phyloP scores from a whole-genome alignment of 805 yeast species.

The Kurtzmaniella fragi region DNA sequence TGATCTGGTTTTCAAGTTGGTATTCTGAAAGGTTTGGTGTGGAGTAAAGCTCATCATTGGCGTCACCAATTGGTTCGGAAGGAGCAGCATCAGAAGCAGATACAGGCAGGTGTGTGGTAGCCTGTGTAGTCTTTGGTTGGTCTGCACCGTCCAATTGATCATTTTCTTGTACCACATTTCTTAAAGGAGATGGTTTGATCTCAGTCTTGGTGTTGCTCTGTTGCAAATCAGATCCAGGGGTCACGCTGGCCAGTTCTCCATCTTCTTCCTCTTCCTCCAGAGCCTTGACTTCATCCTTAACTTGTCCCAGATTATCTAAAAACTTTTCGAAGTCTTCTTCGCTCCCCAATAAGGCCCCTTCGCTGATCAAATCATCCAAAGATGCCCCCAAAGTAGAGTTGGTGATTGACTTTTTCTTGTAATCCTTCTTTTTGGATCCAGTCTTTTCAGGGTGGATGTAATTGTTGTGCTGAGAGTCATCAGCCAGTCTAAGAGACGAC shows the following conservation, averaged over 20 bases:
- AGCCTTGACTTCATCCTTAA: conserved; percentile 41
- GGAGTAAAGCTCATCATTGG: conserved; percentile 22
- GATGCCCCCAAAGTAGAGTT: conserved; percentile 44
- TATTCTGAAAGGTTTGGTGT: conserved; percentile 42
- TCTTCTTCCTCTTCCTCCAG: conserved; percentile 2
- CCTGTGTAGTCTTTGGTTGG: not conserved
- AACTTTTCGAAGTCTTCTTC: conserved; percentile 51
- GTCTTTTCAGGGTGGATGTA: conserved; percentile 42
- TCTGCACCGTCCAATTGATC: not conserved
- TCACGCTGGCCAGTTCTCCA: conserved; percentile 5
- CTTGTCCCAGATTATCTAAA: conserved; percentile 49
- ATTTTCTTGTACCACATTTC: not conserved
- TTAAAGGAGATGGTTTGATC: conserved; percentile 1
- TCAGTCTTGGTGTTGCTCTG: not conserved
- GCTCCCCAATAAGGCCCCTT: conserved; percentile 41
- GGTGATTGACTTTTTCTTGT: conserved; percentile 11
- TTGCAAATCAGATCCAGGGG: conserved; percentile 5
- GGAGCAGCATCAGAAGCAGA: not conserved
- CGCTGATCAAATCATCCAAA: conserved; percentile 45
- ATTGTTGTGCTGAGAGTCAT: conserved; percentile 40
- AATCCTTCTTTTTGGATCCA: conserved; percentile 14
- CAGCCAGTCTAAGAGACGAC: conserved; percentile 44
- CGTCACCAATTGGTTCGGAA: not conserved
- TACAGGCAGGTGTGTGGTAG: not conserved
- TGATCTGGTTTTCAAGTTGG: conserved; percentile 37